These are phyloP conservation scores for Mucor saturninus DNA, from an alignment of 371 early-diverging fungal genomes.

Conservation along the genomic window DNA sequence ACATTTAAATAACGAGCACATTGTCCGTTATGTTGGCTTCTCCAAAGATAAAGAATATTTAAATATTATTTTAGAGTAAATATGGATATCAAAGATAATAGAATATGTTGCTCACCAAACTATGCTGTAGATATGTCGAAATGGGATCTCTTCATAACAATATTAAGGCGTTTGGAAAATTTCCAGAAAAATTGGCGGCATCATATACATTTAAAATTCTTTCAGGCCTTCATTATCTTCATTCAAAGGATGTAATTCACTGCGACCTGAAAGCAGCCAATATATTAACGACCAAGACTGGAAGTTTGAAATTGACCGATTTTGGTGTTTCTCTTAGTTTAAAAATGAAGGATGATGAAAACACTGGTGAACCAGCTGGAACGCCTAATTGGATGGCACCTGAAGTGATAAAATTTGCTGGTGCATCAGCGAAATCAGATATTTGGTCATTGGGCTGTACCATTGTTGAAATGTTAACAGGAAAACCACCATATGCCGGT, in stretches of 20 bases:
- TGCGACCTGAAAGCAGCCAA: conserved; percentile 98
- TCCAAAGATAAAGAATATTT: conserved; percentile 75
- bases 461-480: conserved; percentile 86
- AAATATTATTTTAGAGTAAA: conserved; percentile 88
- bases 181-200: conserved; percentile 91
- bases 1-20: conserved; percentile 79
- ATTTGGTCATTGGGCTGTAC: conserved; percentile 95
- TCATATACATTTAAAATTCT: conserved; percentile 91
- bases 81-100: not conserved
- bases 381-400: conserved; percentile 99
- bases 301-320: conserved; percentile 91
- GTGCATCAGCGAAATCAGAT: conserved; percentile 82
- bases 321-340: conserved; percentile 92
- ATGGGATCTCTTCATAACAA: conserved; percentile 89
- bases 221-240: conserved; percentile 89
- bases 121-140: conserved; percentile 70
- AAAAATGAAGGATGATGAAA: conserved; percentile 68
- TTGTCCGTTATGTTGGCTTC: conserved; percentile 89
- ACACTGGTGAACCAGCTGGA: conserved; percentile 80
- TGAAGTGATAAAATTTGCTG: conserved; percentile 89
- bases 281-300: conserved; percentile 91
- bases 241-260: conserved; percentile 88
- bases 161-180: conserved; percentile 86
- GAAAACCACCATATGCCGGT: conserved; percentile 85
- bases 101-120: not conserved